Percentiles rank a stretch among this genome's conserved stretches.
These are phyloP conservation scores for Mortierella sp. DNA, from an alignment of 371 early-diverging fungal species.

Conservation along the genomic window DNA sequence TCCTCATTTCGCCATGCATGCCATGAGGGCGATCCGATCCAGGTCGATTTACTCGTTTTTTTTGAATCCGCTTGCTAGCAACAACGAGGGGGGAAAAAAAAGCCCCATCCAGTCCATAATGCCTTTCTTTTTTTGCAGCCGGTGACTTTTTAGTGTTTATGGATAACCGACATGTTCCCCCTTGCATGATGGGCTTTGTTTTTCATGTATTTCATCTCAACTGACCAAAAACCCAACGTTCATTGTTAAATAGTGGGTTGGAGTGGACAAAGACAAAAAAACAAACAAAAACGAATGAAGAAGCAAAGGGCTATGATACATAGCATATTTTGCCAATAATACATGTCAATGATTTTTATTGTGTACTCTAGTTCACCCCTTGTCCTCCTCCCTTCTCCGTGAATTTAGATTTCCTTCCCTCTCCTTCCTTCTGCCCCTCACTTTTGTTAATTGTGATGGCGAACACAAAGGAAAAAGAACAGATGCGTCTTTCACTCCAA, in stretches of 20 bases:
- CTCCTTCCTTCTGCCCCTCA: too few species aligned
- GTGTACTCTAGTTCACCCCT: too few species aligned
- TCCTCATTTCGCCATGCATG: too few species aligned
- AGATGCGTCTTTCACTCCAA: too few species aligned
- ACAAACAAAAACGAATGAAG: too few species aligned
- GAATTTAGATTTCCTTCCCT: too few species aligned
- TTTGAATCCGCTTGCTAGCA: not conserved
- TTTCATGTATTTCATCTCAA: not conserved
- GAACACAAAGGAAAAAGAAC: not conserved
- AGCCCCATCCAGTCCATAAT: not conserved
- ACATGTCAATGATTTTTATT: too few species aligned
- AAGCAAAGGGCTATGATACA: too few species aligned
- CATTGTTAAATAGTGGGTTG: too few species aligned
- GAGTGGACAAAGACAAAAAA: not conserved
- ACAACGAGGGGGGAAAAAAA: not conserved
- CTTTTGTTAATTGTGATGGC: not conserved
- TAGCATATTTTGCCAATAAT: too few species aligned
- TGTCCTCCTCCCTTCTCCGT: too few species aligned
- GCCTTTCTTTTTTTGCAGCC: not conserved
- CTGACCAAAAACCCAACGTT: not conserved
- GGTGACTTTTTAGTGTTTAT: not conserved
- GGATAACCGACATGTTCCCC: not conserved
- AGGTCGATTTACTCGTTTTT: not conserved
- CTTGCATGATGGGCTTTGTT: constrained; percentile 3
- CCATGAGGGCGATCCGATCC: constrained; percentile 5